Base-by-base conservation (phyloP, 768 basidiomycete genomes). In the Lentinus brumalis region DNA sequence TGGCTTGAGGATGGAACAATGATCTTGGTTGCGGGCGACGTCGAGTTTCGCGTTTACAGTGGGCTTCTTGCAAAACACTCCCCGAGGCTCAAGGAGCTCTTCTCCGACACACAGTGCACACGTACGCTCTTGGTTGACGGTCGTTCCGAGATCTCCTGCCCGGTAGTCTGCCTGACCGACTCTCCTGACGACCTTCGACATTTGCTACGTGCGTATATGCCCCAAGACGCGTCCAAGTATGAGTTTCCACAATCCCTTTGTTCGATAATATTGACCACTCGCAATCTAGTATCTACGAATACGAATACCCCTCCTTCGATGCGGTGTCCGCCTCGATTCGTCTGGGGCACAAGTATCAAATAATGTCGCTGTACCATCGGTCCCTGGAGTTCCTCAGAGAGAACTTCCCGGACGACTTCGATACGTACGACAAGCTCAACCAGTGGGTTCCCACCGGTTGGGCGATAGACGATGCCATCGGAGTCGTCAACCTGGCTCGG, bases 1-100 rank as follows among this genome's bases (percentile, higher is more conserved):
- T 73, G 70, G 70, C 67, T 67, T 35, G 53, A 64, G 6, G 72
- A 73, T 50, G 66, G 72, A 5, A 67, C 53, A 11, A 57, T 73
- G 38, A 61, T 73, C 15, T 30, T 73, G 7, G 50, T 63, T 30
- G 69, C 70, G 9, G 67, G 65, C 15, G 51, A 63, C 21, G 64
- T 57, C 15, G 61, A 61, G 4, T 74, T 67, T 53, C 63, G 67
- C 7, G 66, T 74, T 21, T 67, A 63, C 42, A 53, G 62, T 8
- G 67, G 61, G n/a, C 31, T 73, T 30, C 56, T 74, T 14, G 55
- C 70, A 11, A 31, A 54, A 11, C 59, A 63, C 5, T 71, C 71
- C 4, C 47, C 68, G 0, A 58, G 73, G 8, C 71, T 70, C 16
- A 21, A 16, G 7, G 44, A 4, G 14, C 16, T 45, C n/a, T 45